These are phyloP conservation scores for Leishmania tropica DNA, from an alignment of 208 protist species.

Conservation along the genomic window DNA sequence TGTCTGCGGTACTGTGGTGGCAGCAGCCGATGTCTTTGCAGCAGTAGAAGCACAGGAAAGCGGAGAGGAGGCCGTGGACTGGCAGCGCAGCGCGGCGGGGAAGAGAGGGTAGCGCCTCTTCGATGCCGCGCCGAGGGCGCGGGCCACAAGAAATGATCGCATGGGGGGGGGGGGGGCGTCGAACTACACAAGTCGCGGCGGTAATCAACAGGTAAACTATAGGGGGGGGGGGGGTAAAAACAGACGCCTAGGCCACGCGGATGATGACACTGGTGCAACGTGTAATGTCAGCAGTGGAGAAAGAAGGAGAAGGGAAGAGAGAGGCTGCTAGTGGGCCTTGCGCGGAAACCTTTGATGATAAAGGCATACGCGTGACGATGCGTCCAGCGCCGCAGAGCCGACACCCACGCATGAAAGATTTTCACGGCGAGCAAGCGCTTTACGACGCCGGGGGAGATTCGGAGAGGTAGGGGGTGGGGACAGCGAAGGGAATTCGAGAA, in stretches of 20 bases:
- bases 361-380: not conserved
- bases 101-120: not conserved
- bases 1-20: slow-evolving; percentile 7
- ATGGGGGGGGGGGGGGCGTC: not conserved
- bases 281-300: not conserved
- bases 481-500: not conserved
- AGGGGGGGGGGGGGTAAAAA: not conserved
- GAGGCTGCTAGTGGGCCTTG: not conserved
- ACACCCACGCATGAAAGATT: not conserved
- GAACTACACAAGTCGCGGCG: not conserved
- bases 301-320: not conserved
- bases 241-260: not conserved
- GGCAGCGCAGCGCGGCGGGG: not conserved
- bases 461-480: not conserved
- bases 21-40: not conserved
- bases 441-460: not conserved
- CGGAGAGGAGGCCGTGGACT: not conserved
- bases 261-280: not conserved
- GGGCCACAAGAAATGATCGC: not conserved
- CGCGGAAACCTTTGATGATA: not conserved
- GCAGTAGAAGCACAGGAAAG: not conserved
- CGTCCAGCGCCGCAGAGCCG: not conserved
- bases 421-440: not conserved
- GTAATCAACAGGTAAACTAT: not conserved
- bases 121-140: not conserved